Base-by-base conservation (phyloP, 225 moss, liverwort and hornwort genomes). In the Anthoceros angustus region DNA sequence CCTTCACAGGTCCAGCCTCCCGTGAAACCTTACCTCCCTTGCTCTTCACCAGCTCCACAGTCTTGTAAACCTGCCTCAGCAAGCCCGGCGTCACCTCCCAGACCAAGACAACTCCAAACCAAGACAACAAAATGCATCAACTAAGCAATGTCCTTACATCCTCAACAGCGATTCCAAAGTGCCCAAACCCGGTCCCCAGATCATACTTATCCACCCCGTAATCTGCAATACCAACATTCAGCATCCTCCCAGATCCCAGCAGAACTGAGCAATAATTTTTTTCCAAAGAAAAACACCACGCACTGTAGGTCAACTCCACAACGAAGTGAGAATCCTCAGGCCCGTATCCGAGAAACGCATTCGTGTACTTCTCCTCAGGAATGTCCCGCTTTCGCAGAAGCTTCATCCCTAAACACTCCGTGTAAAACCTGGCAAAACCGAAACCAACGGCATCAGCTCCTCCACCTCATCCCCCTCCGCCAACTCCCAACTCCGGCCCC, bases 351-450 rank as follows among this genome's bases (percentile, higher is more conserved):
- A 98, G 78, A 67, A 98, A 98, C 0, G 98, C 98, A 61, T 98
- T 98, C 16, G 84, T 89, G 70, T 98, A 98, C 70, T 83, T 89
- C 72, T 92, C 98, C 62, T 98, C 98, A 4, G 92, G 84, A 32
- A 98, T 86, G 64, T 98, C 98, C 45, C 98, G 87, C 73, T 77
- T 86, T 72, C 98, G 75, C 70, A 98, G 46, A 26, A 98, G 80
- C 75, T 98, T 98, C 98, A 98, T 98, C 68, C 98, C 98, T 72
- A 98, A 69, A 70, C 85, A 84, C 69, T 92, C 92, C 3, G 92
- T 89, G 72, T 98, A 98, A 72, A 98, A 98, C 73, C 92, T 92
- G 80, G 63, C 72, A 14, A 61, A 42, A 42, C 7, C 39, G 16
- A 40, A 42, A 21, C 0, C 16, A 42, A 2, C n/a, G 15, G 21